Conservation (phyloP, 805 yeast species). For the Metschnikowia henanensis region DNA sequence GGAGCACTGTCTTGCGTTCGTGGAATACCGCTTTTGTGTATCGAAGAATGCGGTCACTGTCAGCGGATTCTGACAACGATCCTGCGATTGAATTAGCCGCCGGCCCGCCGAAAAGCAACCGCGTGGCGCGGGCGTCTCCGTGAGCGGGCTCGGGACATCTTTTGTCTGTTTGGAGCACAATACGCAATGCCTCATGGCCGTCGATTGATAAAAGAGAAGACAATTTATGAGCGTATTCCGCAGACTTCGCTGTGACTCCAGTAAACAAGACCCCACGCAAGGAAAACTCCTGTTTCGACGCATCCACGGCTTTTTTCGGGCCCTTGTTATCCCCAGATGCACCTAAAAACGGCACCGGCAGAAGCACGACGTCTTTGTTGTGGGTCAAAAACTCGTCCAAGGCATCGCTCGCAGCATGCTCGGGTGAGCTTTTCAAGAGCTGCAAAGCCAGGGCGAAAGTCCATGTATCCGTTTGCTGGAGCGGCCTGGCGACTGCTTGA, state of each 20-base stretch:
- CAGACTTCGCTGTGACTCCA: conserved; percentile 31
- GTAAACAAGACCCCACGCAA: conserved; percentile 43
- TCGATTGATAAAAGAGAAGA: conserved; percentile 40
- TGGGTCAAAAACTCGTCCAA: conserved; percentile 40
- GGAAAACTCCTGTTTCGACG: conserved; percentile 28
- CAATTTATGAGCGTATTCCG: conserved; percentile 41
- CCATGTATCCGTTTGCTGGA: conserved; percentile 27
- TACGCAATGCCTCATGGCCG: conserved; percentile 47
- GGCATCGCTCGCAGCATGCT: conserved; percentile 33
- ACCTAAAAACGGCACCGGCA: conserved; percentile 31
- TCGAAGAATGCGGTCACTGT: conserved; percentile 27
- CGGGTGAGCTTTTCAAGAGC: conserved; percentile 30
- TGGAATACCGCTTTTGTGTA: conserved; percentile 42
- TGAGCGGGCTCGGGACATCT: conserved; percentile 32
- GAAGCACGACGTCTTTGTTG: conserved; percentile 29
- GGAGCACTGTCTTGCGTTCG: conserved; percentile 53
- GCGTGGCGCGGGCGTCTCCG: neutral
- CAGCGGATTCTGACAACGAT: neutral
- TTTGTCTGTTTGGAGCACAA: conserved; percentile 40
- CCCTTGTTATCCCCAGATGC: neutral
- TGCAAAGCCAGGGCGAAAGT: conserved; percentile 40
- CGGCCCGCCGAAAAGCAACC: conserved; percentile 6
- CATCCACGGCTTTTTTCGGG: conserved; percentile 1
- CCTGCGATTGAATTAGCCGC: conserved; percentile 13
- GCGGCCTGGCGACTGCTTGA: conserved; percentile 9